Conservation (phyloP, 2,329 filamentous ascomycete genomes). For the Aspergillus persii region DNA sequence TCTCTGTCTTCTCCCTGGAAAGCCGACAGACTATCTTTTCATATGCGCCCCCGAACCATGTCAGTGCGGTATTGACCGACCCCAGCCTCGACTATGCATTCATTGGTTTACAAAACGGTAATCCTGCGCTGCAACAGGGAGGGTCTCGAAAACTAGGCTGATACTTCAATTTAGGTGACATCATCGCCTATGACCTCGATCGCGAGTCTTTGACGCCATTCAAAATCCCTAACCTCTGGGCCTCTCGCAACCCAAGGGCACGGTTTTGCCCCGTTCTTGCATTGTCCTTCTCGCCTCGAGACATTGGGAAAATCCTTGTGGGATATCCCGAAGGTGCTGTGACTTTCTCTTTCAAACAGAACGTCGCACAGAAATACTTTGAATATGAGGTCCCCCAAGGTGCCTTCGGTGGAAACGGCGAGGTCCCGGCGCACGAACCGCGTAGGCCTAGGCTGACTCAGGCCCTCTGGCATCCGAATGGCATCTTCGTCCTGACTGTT, state of each 20-base stretch:
- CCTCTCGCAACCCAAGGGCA: constrained; percentile 65
- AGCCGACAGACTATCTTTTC: constrained; percentile 64
- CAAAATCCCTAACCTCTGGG: constrained; percentile 84
- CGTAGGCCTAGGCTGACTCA: constrained; percentile 75
- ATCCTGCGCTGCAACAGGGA: not conserved
- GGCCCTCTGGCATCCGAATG: constrained; percentile 91
- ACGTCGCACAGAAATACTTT: constrained; percentile 73
- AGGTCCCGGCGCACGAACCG: constrained; percentile 58
- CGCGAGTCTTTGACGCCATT: constrained; percentile 73
- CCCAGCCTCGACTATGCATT: constrained; percentile 93
- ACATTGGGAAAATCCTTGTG: constrained; percentile 86
- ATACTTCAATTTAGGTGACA: constrained; percentile 56
- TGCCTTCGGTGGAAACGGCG: constrained; percentile 73
- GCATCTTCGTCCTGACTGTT: constrained; percentile 80
- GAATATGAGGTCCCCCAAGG: constrained; percentile 78
- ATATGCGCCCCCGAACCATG: constrained; percentile 73
- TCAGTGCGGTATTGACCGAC: constrained; percentile 74
- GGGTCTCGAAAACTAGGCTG: not conserved
- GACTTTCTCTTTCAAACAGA: constrained; percentile 93
- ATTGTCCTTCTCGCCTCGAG: constrained; percentile 81
- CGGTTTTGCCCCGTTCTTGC: constrained; percentile 67
- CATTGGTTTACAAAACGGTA: constrained; percentile 71
- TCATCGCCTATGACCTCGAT: constrained; percentile 92
- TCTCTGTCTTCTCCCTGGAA: constrained; percentile 78
- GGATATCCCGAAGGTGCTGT: constrained; percentile 87